These are phyloP conservation scores for Dichotomocladium elegans DNA, from an alignment of 371 early-diverging fungal genomes.

Conservation along the genomic window DNA sequence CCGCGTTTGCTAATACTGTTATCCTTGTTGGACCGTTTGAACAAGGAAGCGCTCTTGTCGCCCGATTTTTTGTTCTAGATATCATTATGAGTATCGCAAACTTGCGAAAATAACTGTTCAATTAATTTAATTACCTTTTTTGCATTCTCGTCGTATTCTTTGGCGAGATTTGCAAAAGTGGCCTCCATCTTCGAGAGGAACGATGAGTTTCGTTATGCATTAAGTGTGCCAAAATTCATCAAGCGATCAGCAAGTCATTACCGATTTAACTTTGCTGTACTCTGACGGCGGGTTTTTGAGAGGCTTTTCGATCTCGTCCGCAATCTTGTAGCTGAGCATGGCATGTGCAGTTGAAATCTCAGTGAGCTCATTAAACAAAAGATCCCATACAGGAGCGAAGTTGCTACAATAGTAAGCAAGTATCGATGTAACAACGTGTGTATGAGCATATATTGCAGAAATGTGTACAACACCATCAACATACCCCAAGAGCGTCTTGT, in stretches of 20 bases:
- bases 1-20: conserved; percentile 8
- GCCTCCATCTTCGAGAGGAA: conserved; percentile 36
- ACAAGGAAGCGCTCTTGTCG: conserved; percentile 15
- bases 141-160: conserved; percentile 33
- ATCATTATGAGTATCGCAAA: background rate
- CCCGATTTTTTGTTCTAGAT: conserved; percentile 4
- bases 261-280: conserved; percentile 11
- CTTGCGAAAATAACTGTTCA: background rate
- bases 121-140: conserved; percentile 13
- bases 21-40: conserved; percentile 14
- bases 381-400: conserved; percentile 35
- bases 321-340: conserved; percentile 34
- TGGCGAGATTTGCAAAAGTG: conserved; percentile 33
- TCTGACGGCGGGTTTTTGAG: conserved; percentile 16
- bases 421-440: conserved; percentile 6
- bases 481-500: conserved; percentile 40
- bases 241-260: too few relatives aligned
- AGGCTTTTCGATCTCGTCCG: conserved; percentile 39
- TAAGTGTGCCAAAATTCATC: too few relatives aligned
- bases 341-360: conserved; percentile 44
- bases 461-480: conserved; percentile 7
- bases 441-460: background rate
- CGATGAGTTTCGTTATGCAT: too few relatives aligned
- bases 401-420: conserved; percentile 5
- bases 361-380: conserved; percentile 32